Conservation (phyloP, 768 basidiomycete species). For the Coprinopsis cinerea region DNA sequence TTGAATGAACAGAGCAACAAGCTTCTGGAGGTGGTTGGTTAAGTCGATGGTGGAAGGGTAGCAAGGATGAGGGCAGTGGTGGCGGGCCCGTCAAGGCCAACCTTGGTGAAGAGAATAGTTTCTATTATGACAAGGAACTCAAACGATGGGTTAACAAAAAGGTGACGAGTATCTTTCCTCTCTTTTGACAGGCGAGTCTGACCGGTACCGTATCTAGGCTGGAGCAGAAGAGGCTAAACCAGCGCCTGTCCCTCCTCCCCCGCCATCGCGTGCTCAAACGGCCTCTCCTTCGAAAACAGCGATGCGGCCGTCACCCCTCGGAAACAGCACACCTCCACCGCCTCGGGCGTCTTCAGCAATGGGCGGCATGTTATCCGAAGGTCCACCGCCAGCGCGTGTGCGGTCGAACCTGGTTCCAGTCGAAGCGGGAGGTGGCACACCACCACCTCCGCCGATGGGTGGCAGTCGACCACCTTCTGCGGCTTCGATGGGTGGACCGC, state of each 20-base stretch:
- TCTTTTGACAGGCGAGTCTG: not conserved
- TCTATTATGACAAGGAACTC: conserved; percentile 92
- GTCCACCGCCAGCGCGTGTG: conserved; percentile 47
- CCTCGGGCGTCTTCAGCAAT: conserved; percentile 64
- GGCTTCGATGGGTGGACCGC: conserved; percentile 28
- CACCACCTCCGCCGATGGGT: conserved; percentile 19
- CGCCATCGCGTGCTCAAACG: conserved; percentile 82
- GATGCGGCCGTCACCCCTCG: conserved; percentile 11
- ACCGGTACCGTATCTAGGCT: conserved; percentile 35
- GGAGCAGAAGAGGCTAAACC: conserved; percentile 51
- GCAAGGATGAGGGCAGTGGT: conserved; percentile 35
- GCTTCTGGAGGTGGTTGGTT: conserved; percentile 69
- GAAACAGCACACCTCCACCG: conserved; percentile 27
- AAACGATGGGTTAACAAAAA: conserved; percentile 97
- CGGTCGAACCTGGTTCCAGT: conserved; percentile 60
- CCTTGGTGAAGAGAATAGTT: conserved; percentile 83
- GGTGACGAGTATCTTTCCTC: conserved; percentile 34
- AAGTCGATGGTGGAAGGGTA: conserved; percentile 71
- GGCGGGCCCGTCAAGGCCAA: conserved; percentile 88
- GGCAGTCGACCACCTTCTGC: conserved; percentile 8
- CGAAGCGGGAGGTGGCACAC: not conserved
- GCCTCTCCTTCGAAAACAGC: conserved; percentile 66
- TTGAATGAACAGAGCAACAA: conserved; percentile 14
- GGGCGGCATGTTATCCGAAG: conserved; percentile 49
- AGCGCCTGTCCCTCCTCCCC: conserved; percentile 54